phyloP scores from a whole-genome alignment of 257 asterid species.

The Eucommia ulmoides region DNA sequence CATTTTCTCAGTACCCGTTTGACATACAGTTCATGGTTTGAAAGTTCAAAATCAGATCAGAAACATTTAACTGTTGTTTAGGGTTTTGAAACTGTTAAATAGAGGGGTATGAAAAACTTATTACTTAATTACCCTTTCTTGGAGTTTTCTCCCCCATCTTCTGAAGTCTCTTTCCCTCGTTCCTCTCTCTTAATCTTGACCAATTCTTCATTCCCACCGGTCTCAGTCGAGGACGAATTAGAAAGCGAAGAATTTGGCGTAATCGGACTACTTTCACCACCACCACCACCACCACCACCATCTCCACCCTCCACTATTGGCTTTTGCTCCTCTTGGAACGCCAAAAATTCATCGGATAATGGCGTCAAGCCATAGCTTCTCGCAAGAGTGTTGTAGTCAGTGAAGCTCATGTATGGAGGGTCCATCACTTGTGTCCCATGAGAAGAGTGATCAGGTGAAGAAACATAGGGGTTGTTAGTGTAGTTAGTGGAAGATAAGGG shows the following conservation, averaged over 20 bases:
- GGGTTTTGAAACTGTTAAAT: no score
- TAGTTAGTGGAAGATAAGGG: no score
- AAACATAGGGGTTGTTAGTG: no score
- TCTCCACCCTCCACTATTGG: slow-evolving; percentile 8
- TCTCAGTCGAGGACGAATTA: slow-evolving; percentile 51
- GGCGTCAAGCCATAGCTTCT: slow-evolving; percentile 19
- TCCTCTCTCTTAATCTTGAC: slow-evolving; percentile 30
- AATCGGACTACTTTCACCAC: slow-evolving; percentile 26
- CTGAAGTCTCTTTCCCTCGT: slow-evolving; percentile 18
- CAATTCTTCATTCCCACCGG: slow-evolving; percentile 30
- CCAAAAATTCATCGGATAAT: slow-evolving; percentile 15
- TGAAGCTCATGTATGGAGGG: slow-evolving; percentile 31
- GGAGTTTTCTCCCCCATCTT: slow-evolving; percentile 26
- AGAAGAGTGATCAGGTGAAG: no score
- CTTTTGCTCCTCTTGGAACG: slow-evolving; percentile 19
- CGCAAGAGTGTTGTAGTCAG: slow-evolving; percentile 24
- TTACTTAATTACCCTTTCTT: no score
- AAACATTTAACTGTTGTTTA: no score
- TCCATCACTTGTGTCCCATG: no score
- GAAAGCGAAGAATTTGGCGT: slow-evolving; percentile 61
- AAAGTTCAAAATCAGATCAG: no score
- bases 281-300: slow-evolving; percentile 6
- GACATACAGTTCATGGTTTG: no score
- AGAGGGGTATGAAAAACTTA: no score
- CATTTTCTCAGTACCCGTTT: no score